phyloP scores from a whole-genome alignment of 257 asterid species.

The Gentiana dahurica region DNA sequence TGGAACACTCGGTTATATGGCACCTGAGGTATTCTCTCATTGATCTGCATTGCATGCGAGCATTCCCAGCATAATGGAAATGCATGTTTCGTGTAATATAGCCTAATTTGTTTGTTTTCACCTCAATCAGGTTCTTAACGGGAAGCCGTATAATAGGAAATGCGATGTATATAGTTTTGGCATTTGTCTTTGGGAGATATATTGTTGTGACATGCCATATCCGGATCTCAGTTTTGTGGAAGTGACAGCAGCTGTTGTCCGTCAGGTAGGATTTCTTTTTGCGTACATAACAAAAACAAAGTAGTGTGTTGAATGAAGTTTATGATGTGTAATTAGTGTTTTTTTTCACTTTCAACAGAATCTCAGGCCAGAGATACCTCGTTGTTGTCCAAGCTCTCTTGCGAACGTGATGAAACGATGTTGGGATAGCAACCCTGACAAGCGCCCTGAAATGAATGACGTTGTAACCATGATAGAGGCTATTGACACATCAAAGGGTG shows the following conservation, averaged over 20 bases:
- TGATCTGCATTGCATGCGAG: neutral
- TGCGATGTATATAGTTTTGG: constrained; percentile 93
- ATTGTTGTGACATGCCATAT: constrained; percentile 93
- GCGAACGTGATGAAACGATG: constrained; percentile 70
- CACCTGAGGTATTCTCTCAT: constrained; percentile 65
- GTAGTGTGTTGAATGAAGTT: neutral
- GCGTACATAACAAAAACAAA: neutral
- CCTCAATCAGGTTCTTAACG: constrained; percentile 56
- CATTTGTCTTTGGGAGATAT: constrained; percentile 89
- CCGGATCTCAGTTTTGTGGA: constrained; percentile 86
- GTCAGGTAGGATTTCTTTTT: constrained; percentile 35
- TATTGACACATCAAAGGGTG: constrained; percentile 74
- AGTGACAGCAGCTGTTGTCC: constrained; percentile 80
- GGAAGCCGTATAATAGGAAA: constrained; percentile 73
- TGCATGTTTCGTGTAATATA: too few species aligned
- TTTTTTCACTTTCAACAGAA: constrained; percentile 30
- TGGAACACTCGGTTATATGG: constrained; percentile 94
- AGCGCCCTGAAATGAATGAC: constrained; percentile 83
- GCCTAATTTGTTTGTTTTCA: neutral
- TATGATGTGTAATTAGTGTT: neutral
- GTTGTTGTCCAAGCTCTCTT: constrained; percentile 76
- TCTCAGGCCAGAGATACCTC: constrained; percentile 82
- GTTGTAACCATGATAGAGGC: constrained; percentile 65
- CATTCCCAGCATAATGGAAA: too few species aligned
- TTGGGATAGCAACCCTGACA: constrained; percentile 74